Evolutionary conservation across 176 grass and related monocot species (phyloP), one percentile per base, ranked within the genome.

Genomic region (Phoenix roebelenii): DNA sequence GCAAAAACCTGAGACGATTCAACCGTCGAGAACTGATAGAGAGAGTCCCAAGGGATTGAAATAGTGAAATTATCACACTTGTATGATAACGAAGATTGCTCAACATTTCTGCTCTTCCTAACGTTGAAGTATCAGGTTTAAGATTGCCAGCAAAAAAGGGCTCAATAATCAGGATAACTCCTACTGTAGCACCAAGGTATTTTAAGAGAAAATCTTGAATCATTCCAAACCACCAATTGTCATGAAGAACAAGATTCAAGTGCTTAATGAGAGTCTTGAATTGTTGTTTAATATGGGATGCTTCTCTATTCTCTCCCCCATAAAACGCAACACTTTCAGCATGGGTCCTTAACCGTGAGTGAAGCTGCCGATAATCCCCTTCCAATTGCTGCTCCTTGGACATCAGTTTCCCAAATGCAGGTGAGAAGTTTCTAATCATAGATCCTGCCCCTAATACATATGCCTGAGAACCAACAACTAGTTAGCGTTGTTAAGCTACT

Each of bases 211-310:
- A 98, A 78, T 98, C 93, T 77, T 98, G 93, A 75, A 92, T 92
- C 93, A 98, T 98, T 68, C 93, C 93, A 12, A 98, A 98, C 93
- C 93, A 98, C 93, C 93, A 98, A 64, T 88, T 86, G 51, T 98
- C 93, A 73, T 98, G 87, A 62, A 82, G 84, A 32, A 92, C 81
- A 85, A 78, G 57, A 72, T 82, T 92, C 63, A 98, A 73, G 67
- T 98, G 93, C 22, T 76, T 70, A 71, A 92, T 55, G 75, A 98
- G 87, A 77, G 76, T 75, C 60, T 79, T 58, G 66, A 98, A 98
- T 58, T 73, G 77, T 59, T 91, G 69, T 76, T 82, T 83, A 16
- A 98, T 98, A 77, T 98, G 76, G 58, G 67, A 85, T 54, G 82
- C 87, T 75, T 98, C 93, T 74, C 84, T 90, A 22, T 78, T 81